These are phyloP conservation scores for Mortierella sp. DNA, from an alignment of 371 early-diverging fungal genomes.

Conservation along the genomic window DNA sequence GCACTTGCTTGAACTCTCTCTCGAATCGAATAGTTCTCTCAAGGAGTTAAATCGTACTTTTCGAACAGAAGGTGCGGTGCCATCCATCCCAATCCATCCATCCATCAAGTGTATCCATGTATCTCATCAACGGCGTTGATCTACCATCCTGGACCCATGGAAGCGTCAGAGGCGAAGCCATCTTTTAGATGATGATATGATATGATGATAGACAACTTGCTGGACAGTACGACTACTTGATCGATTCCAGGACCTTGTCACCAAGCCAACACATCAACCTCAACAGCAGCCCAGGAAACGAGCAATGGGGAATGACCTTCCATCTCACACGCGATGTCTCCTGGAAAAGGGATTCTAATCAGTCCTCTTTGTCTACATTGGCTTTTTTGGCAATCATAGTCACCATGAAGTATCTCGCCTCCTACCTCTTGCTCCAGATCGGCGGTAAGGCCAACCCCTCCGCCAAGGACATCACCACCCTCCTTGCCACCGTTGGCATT, in stretches of 20 bases:
- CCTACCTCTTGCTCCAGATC: slow-evolving; percentile 94
- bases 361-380: too few relatives aligned
- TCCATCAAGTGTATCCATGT: slow-evolving; percentile 20
- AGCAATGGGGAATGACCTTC: too few relatives aligned
- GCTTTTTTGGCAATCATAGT: slow-evolving; percentile 8
- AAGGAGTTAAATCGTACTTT: slow-evolving; percentile 49
- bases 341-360: not conserved
- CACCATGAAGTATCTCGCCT: slow-evolving; percentile 96
- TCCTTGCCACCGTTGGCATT: slow-evolving; percentile 93
- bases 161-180: not conserved
- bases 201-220: too few relatives aligned
- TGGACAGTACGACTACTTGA: too few relatives aligned
- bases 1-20: slow-evolving; percentile 15
- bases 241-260: too few relatives aligned
- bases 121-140: slow-evolving; percentile 1
- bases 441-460: slow-evolving; percentile 91
- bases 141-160: not conserved
- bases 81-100: slow-evolving; percentile 30
- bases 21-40: slow-evolving; percentile 49
- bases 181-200: too few relatives aligned
- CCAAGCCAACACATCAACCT: too few relatives aligned
- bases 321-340: too few relatives aligned
- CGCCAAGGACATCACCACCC: slow-evolving; percentile 82
- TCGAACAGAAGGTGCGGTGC: slow-evolving; percentile 53
- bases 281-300: too few relatives aligned